Percentiles rank a stretch among this genome's conserved stretches.
These are phyloP conservation scores for Aspergillus panamensis DNA, from an alignment of 495 filamentous ascomycete genomes.

Conservation along the genomic window DNA sequence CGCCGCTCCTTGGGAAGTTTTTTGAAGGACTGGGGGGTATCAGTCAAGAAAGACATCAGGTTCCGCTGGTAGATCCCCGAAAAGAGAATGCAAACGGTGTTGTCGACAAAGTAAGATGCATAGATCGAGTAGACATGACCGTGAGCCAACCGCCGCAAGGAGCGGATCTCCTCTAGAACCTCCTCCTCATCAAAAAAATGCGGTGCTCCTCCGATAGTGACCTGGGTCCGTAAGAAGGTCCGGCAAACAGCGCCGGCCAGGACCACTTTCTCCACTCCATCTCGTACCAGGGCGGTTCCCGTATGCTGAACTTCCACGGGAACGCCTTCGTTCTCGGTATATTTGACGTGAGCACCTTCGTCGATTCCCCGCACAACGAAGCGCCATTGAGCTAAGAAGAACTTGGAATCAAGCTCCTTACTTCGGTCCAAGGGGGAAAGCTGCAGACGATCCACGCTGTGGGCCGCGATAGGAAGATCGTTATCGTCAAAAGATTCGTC, in stretches of 20 bases:
- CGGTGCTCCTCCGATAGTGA: constrained; percentile 57
- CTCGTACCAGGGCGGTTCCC: constrained; percentile 41
- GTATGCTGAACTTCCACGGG: constrained; percentile 69
- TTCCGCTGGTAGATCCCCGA: constrained; percentile 69
- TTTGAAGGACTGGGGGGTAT: constrained; percentile 63
- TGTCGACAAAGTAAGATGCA: constrained; percentile 73
- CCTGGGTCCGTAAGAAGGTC: constrained; percentile 66
- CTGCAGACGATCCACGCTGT: constrained; percentile 63
- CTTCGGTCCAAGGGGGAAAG: constrained; percentile 56
- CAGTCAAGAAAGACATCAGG: constrained; percentile 73
- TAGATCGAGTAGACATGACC: constrained; percentile 77
- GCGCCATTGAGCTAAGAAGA: constrained; percentile 77
- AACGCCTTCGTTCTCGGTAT: constrained; percentile 73
- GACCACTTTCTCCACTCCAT: constrained; percentile 64
- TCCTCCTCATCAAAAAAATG: constrained; percentile 60
- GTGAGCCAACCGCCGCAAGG: constrained; percentile 62
- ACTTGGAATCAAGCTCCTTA: constrained; percentile 63
- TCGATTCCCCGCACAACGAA: constrained; percentile 70
- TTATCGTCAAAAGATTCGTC: constrained; percentile 86
- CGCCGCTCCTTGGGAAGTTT: constrained; percentile 68
- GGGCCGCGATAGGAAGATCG: constrained; percentile 75
- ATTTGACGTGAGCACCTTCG: constrained; percentile 68
- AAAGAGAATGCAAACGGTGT: constrained; percentile 71
- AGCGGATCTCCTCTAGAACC: constrained; percentile 65
- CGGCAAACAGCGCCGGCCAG: constrained; percentile 41